phyloP scores from a whole-genome alignment of 495 filamentous ascomycete genomes.

The Elaphomyces granulatus region DNA sequence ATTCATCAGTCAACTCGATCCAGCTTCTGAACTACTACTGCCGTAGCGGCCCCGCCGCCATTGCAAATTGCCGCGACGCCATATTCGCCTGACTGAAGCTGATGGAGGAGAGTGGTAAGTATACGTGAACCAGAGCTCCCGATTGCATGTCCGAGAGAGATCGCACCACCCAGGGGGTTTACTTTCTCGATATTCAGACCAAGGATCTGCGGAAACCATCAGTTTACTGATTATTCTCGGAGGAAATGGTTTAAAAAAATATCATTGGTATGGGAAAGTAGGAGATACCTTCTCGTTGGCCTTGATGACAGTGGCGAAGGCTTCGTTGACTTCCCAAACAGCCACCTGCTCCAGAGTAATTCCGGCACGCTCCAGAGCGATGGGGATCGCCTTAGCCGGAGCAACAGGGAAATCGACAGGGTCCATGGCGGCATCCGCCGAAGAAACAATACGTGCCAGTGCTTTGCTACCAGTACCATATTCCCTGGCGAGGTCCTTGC shows the following conservation, averaged over 20 bases:
- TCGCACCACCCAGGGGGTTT: constrained; percentile 82
- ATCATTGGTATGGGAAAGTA: background rate
- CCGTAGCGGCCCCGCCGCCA: constrained; percentile 82
- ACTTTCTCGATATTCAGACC: constrained; percentile 62
- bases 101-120: constrained; percentile 77
- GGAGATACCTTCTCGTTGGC: constrained; percentile 69
- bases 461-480: constrained; percentile 60
- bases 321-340: constrained; percentile 97
- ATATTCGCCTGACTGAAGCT: constrained; percentile 81
- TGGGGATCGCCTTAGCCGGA: constrained; percentile 79
- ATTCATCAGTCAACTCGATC: constrained; percentile 39
- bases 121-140: constrained; percentile 92
- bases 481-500: constrained; percentile 57
- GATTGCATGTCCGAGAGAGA: constrained; percentile 84
- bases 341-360: constrained; percentile 80
- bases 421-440: constrained; percentile 82
- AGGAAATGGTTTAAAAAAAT: background rate
- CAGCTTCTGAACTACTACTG: constrained; percentile 82
- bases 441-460: constrained; percentile 68
- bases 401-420: constrained; percentile 94
- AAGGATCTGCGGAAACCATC: too few species aligned
- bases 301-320: constrained; percentile 91
- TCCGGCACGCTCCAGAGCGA: constrained; percentile 77
- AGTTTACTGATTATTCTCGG: constrained; percentile 9
- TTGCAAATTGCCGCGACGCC: constrained; percentile 95